These are phyloP conservation scores for Apiotrichum mycotoxinovorans DNA, from an alignment of 1,284 basidiomycete genomes.

Conservation along the genomic window DNA sequence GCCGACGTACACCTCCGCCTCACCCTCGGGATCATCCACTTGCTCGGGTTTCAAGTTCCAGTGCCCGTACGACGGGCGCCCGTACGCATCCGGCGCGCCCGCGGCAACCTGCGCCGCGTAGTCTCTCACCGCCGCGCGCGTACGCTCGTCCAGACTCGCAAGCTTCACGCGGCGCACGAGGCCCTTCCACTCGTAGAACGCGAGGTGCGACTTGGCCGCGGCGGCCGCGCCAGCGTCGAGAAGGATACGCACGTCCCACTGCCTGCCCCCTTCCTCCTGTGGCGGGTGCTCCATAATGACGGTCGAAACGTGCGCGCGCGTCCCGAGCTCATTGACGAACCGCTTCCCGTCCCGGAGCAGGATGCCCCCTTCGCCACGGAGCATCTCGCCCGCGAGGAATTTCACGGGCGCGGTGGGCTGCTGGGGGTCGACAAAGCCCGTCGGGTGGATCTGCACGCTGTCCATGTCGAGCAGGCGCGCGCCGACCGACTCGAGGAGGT, in stretches of 20 bases:
- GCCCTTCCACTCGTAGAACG: constrained; percentile 19
- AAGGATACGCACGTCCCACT: constrained; percentile 12
- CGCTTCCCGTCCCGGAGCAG: constrained; percentile 6
- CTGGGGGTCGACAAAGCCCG: constrained; percentile 11
- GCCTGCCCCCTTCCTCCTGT: background rate
- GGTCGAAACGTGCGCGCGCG: background rate
- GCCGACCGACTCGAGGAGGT: constrained; percentile 6
- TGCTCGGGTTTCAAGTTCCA: constrained; percentile 8
- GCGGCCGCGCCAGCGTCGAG: constrained; percentile 14
- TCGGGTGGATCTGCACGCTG: constrained; percentile 17
- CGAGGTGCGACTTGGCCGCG: constrained; percentile 9
- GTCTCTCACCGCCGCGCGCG: constrained; percentile 1
- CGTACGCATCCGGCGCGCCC: constrained; percentile 6
- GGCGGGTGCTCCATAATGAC: background rate
- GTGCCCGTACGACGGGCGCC: constrained; percentile 2
- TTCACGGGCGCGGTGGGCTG: constrained; percentile 1
- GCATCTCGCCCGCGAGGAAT: constrained; percentile 14
- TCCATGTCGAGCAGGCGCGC: constrained; percentile 15
- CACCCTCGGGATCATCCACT: background rate
- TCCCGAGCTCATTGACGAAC: constrained; percentile 9
- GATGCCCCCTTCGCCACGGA: constrained; percentile 14
- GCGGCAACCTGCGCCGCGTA: constrained; percentile 4
- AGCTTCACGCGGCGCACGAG: constrained; percentile 7
- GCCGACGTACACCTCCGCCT: constrained; percentile 13
- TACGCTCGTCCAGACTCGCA: background rate